Evolutionary conservation across 2,329 filamentous ascomycete genomes (phyloP).

Genomic region (Cordyceps militaris): DNA sequence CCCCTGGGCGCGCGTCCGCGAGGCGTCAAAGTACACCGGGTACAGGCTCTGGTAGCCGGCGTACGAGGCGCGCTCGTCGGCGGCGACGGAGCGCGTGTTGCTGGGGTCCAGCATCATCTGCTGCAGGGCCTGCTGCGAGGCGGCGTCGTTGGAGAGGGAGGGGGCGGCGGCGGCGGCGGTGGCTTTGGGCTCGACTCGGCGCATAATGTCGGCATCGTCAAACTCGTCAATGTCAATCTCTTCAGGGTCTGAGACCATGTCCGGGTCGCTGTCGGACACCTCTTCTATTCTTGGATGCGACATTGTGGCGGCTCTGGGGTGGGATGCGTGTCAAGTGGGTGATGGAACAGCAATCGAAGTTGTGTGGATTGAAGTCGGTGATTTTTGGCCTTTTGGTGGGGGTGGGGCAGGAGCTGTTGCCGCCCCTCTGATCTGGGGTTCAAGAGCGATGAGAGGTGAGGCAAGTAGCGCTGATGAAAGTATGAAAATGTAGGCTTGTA

Average conservation of each 20-base stretch:
- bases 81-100: constrained; percentile 24
- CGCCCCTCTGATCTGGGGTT: not conserved
- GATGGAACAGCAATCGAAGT: not conserved
- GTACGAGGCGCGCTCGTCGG: constrained; percentile 49
- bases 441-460: not conserved
- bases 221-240: constrained; percentile 74
- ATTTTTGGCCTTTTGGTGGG: constrained; percentile 6
- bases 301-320: constrained; percentile 44
- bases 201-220: constrained; percentile 49
- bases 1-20: constrained; percentile 67
- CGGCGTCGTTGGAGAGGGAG: constrained; percentile 20
- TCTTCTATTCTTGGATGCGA: constrained; percentile 88
- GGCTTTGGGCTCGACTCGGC: constrained; percentile 31
- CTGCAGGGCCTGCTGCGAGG: constrained; percentile 23
- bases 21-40: constrained; percentile 87
- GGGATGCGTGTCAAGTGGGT: not conserved
- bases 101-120: constrained; percentile 16
- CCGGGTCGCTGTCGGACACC: constrained; percentile 72
- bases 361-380: constrained; percentile 9
- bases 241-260: constrained; percentile 66
- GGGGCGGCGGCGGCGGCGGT: constrained; percentile 20
- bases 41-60: constrained; percentile 85
- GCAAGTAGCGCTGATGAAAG: not conserved
- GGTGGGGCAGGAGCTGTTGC: not conserved
- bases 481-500: not conserved